These are phyloP conservation scores for Tinospora cordifolia DNA, from an alignment of 164 flowering plant species.

Conservation along the genomic window DNA sequence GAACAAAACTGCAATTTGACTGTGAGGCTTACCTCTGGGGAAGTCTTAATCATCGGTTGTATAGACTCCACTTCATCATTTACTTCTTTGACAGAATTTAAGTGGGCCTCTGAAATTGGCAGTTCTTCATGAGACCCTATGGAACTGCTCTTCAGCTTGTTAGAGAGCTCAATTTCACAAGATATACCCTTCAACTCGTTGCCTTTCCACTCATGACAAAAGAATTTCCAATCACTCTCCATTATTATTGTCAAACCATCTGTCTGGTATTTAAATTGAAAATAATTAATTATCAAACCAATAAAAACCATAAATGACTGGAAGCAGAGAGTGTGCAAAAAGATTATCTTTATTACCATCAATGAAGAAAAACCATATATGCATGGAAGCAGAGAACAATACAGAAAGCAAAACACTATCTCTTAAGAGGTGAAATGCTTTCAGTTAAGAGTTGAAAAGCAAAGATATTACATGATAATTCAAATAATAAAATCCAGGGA, in stretches of 20 bases:
- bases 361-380: background rate
- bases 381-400: background rate
- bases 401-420: background rate
- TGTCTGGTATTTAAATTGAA: slow-evolving; percentile 45
- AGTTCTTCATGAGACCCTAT: slow-evolving; percentile 33
- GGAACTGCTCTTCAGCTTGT: slow-evolving; percentile 21
- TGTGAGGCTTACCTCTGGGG: slow-evolving; percentile 52
- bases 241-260: slow-evolving; percentile 64
- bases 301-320: background rate
- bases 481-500: background rate
- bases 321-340: background rate
- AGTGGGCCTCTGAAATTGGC: slow-evolving; percentile 34
- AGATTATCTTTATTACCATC: background rate
- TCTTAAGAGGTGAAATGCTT: too few species aligned
- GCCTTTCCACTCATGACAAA: slow-evolving; percentile 88
- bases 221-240: slow-evolving; percentile 76
- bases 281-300: background rate
- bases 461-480: background rate
- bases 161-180: slow-evolving; percentile 43
- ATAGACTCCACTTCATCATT: slow-evolving; percentile 35
- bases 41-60: slow-evolving; percentile 44
- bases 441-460: too few species aligned
- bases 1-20: background rate
- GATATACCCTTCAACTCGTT: slow-evolving; percentile 43
- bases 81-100: slow-evolving; percentile 24